Base-by-base conservation (phyloP, 306 rosid genomes). In the Lotus japonicus region DNA sequence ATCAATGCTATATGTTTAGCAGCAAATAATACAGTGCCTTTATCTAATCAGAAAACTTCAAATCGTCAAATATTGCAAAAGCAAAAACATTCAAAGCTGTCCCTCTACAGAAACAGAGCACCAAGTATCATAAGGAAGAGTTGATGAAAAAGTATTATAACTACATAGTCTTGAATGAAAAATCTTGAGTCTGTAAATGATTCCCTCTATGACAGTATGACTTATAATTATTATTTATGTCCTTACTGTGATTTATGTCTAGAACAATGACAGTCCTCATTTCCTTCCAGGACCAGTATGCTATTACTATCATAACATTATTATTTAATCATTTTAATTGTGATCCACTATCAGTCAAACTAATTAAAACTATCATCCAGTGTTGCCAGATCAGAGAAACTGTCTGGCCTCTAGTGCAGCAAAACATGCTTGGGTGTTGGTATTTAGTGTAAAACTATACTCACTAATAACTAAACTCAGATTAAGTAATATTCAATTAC, bases 1-100 rank as follows among this genome's bases (percentile, higher is more conserved):
- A 82, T 44, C 73, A 61, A 72, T n/a, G 61, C 2, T 6, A 49
- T 11, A 49, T 18, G 19, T 64, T 77, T 58, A 77, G 55, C 36
- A 52, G 75, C 26, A 58, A 64, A 51, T 72, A 42, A 54, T 52
- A 58, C 1, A 38, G 59, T 58, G 56, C 35, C 10, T 39, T 23
- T 58, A 46, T 11, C 53, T 59, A 21, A 49, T 15, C 44, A 3
- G 60, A 55, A 58, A 57, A 33, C 4, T 51, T 43, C 3, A 21
- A 21, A 21, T 21, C 16, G 10, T n/a, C 52, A 64, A 19, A 70
- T 7, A 19, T 31, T 14, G 38, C 19, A 35, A 38, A 77, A 49
- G 57, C 8, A 64, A 50, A 21, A 44, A 38, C 2, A 44, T 43
- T 53, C 53, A 39, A 59, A 63, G 44, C 15, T 16, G 46, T 17